phyloP scores from a whole-genome alignment of 1,139 yeast species.

The Protomyces arabidopsidicola region DNA sequence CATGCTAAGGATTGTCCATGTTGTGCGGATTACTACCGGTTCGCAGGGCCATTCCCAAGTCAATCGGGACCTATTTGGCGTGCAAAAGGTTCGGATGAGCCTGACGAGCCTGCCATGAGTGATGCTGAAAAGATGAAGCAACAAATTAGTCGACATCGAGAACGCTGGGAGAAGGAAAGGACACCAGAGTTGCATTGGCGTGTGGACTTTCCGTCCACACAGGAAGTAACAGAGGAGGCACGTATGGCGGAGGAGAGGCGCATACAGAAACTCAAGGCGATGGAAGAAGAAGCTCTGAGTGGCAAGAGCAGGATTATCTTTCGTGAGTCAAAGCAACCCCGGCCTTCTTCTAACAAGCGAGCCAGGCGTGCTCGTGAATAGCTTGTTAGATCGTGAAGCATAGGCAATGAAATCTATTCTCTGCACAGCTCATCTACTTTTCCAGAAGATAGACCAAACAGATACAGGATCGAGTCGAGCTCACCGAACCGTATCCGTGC shows the following conservation, averaged over 20 bases:
- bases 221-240: constrained; percentile 35
- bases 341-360: not conserved
- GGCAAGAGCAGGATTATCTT: not conserved
- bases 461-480: constrained; percentile 68
- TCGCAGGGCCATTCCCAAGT: constrained; percentile 35
- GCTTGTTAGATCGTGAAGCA: not conserved
- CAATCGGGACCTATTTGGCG: constrained; percentile 34
- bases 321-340: not conserved
- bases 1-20: constrained; percentile 37
- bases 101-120: not conserved
- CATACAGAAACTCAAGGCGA: constrained; percentile 8
- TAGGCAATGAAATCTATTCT: not conserved
- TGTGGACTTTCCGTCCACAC: constrained; percentile 38
- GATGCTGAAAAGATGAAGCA: constrained; percentile 28
- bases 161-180: constrained; percentile 34
- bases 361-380: not conserved
- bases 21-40: constrained; percentile 36
- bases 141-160: constrained; percentile 36
- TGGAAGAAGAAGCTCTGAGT: not conserved
- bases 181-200: constrained; percentile 41
- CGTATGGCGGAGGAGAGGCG: constrained; percentile 31
- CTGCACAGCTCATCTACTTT: constrained; percentile 4
- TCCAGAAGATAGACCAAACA: constrained; percentile 52
- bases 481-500: constrained; percentile 67
- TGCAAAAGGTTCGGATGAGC: not conserved